Base-by-base conservation (phyloP, 768 basidiomycete species). In the Mycena filopes region DNA sequence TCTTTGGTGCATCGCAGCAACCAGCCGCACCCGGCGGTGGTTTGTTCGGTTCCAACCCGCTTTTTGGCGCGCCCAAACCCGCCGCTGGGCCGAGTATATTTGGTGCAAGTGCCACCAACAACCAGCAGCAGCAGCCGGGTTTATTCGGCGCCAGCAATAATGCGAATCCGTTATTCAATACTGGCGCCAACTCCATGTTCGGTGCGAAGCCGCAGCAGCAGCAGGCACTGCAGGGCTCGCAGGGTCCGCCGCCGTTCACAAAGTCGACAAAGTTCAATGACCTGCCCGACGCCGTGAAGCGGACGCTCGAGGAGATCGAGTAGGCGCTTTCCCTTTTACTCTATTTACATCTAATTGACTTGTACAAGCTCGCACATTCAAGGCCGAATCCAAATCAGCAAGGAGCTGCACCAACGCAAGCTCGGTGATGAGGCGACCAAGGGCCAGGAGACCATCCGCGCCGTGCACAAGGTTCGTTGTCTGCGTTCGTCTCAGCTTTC, bases 241-340 rank as follows among this genome's bases (percentile, higher is more conserved):
- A 69, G 42, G 64, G 62, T 29, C 69, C 74, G 29, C 81, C 83
- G 12, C 79, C 80, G 8, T 85, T 89, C 69, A 79, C 81, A 6
- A 86, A 83, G 72, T 77, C 82, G 0, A 92, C 92, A 0, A 94
- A 93, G 72, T 95, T 93, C 76, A 95, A 94, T 57, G 93, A 95
- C 73, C 77, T 94, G 4, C 88, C 91, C 1, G 92, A 94, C 54
- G 82, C 87, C 3, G 65, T 89, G 23, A 91, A 87, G 76, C 87
- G 78, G 65, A 80, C 77, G 5, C 80, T 95, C 20, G 93, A 94
- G 71, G 74, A 75, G 41, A 85, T 95, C 45, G 93, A 95, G 93
- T 94, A 68, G 15, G 36, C 62, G 87, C 70, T 29, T 6, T 9
- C 38, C 41, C 40, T 20, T 48, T n/a, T 40, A 28, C 53, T 21